phyloP scores from a whole-genome alignment of 2,329 filamentous ascomycete species.

The Aspergillus hortae region DNA sequence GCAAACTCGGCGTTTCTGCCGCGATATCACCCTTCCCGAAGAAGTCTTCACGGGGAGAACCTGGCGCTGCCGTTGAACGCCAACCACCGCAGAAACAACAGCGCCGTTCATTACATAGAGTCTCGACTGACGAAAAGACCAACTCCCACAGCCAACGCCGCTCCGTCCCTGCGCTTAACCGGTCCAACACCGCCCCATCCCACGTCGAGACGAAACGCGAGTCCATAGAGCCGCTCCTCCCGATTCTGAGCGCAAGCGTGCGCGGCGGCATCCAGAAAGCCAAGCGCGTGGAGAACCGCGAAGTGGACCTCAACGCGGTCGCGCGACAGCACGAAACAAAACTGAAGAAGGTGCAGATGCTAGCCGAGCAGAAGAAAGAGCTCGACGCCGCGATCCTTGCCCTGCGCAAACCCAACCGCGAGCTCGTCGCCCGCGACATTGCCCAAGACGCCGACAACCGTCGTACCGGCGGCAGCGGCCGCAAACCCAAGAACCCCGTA shows the following conservation, averaged over 20 bases:
- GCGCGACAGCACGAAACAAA: constrained; percentile 45
- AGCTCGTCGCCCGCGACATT: constrained; percentile 44
- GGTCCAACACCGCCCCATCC: constrained; percentile 42
- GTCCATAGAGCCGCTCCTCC: constrained; percentile 38
- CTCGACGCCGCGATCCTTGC: constrained; percentile 47
- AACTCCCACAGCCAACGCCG: constrained; percentile 32
- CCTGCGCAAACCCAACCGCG: constrained; percentile 46
- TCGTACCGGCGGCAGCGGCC: constrained; percentile 27
- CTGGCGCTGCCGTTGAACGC: constrained; percentile 31
- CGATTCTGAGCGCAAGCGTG: constrained; percentile 32
- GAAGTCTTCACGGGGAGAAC: constrained; percentile 23
- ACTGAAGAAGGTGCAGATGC: constrained; percentile 42
- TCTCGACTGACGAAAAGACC: constrained; percentile 44
- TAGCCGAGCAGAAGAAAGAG: constrained; percentile 46
- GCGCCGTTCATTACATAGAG: constrained; percentile 43
- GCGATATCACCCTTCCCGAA: constrained; percentile 33
- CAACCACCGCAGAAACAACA: constrained; percentile 22
- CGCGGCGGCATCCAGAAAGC: constrained; percentile 45
- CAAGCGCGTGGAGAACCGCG: constrained; percentile 45
- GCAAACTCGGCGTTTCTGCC: constrained; percentile 45
- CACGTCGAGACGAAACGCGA: constrained; percentile 40
- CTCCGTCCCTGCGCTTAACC: constrained; percentile 38
- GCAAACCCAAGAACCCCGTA: constrained; percentile 40
- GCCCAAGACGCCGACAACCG: constrained; percentile 42
- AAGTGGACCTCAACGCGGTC: constrained; percentile 46